Evolutionary conservation across 257 asterid species (phyloP), one percentile per base, ranked within the genome.

Genomic region (Hygrophila difformis): DNA sequence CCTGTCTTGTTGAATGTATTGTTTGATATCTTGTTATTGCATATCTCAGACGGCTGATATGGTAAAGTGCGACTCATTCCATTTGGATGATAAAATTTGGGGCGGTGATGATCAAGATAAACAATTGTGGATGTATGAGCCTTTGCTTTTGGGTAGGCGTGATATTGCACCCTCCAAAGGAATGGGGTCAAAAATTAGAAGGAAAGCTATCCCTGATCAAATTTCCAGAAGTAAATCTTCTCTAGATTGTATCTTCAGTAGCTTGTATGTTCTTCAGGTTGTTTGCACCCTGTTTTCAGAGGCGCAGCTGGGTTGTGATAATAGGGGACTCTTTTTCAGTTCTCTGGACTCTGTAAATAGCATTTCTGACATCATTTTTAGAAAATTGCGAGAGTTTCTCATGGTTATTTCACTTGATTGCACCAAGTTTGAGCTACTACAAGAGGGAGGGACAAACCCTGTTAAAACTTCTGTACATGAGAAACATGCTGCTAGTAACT

Each of bases 351-450:
- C 77, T 72, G 77, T 81, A 62, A 72, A 70, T 71, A 77, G 81
- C 48, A 64, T 85, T 55, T 67, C 88, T 62, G 98, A 91, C 65
- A 56, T 74, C 55, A 54, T 79, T 60, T 62, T 79, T 39, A 65
- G 93, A 73, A 82, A 77, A 60, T 39, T 86, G 65, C 91, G 98
- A 57, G 96, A 72, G 41, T 44, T 82, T 40, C 84, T 91, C 53
- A 75, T 86, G 92, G 69, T 69, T 67, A 53, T 86, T 67, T 91
- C 96, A 1, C 94, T 82, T 55, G 95, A 91, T 69, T 91, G 86
- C 64, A 82, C 98, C 48, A 91, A 79, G 66, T 47, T 68, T 61
- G 98, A 91, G 84, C 75, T 91, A 57, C 81, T 91, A 14, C 88
- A 68, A 50, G 96, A 77, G 47, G 94, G 73, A 63, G 66, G 49